Percentiles rank a stretch among this genome's conserved stretches.
Evolutionary conservation across 495 filamentous ascomycete genomes (phyloP).

Genomic region (Stereocaulon alpinum): DNA sequence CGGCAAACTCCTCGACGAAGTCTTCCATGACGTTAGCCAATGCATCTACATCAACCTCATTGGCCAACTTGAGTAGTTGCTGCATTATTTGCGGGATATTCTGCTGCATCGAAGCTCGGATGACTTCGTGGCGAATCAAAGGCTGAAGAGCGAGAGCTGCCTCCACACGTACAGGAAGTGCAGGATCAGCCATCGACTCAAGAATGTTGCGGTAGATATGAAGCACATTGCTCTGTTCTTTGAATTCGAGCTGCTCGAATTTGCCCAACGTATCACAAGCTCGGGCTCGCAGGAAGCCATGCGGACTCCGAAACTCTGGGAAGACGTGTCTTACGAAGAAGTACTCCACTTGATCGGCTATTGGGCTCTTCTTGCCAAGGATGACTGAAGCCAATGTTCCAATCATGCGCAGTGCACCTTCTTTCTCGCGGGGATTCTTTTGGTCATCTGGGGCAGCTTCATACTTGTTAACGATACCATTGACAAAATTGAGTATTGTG

Average conservation of each 20-base stretch:
- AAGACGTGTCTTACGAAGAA: conserved; percentile 98
- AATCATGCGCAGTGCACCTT: conserved; percentile 94
- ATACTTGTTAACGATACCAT: conserved; percentile 81
- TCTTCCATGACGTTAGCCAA: conserved; percentile 99
- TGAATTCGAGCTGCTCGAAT: conserved; percentile 92
- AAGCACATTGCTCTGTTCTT: conserved; percentile 86
- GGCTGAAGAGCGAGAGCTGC: conserved; percentile 91
- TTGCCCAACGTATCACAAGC: conserved; percentile 97
- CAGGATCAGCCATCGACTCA: conserved; percentile 88
- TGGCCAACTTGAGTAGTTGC: conserved; percentile 88
- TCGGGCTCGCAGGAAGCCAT: conserved; percentile 88
- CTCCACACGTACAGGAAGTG: conserved; percentile 86
- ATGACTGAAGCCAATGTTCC: conserved; percentile 90
- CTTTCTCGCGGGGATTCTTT: conserved; percentile 89
- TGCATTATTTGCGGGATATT: conserved; percentile 99
- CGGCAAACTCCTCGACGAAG: conserved; percentile 94
- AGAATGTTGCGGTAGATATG: conserved; percentile 94
- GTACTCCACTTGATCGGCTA: conserved; percentile 96
- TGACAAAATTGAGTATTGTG: conserved; percentile 85
- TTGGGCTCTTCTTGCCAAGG: conserved; percentile 92
- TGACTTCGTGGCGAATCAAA: conserved; percentile 87
- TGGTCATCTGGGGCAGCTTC: conserved; percentile 73
- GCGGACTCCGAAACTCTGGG: conserved; percentile 87
- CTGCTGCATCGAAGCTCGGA: conserved; percentile 87
- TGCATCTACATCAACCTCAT: conserved; percentile 90